A percentile compares a stretch with the other conserved stretches of the same genome.
These are phyloP conservation scores for Picochlorum sp. DNA, from an alignment of 139 green algal genomes.

Conservation along the genomic window DNA sequence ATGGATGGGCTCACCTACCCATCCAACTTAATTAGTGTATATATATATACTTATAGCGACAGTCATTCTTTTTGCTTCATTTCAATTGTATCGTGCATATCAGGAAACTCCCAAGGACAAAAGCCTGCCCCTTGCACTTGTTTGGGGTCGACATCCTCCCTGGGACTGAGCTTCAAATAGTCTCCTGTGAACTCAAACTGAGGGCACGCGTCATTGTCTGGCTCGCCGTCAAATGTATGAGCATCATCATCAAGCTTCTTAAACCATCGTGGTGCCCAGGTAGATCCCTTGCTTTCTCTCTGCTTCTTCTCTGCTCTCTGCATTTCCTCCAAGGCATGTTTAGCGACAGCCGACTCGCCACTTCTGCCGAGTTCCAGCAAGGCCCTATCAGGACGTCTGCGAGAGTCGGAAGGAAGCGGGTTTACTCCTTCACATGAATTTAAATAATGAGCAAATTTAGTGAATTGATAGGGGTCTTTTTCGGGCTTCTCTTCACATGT, in stretches of 20 bases:
- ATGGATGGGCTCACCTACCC: background rate
- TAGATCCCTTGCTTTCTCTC: slow-evolving; percentile 21
- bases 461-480: slow-evolving; percentile 84
- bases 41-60: background rate
- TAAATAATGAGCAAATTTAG: slow-evolving; percentile 72
- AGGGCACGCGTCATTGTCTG: slow-evolving; percentile 42
- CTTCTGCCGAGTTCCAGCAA: slow-evolving; percentile 48
- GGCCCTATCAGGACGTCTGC: slow-evolving; percentile 45
- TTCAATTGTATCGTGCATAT: slow-evolving; percentile 33
- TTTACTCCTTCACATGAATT: slow-evolving; percentile 48
- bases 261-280: slow-evolving; percentile 72
- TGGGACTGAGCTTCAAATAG: slow-evolving; percentile 8
- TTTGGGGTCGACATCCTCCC: background rate
- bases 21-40: background rate
- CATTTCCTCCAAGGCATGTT: slow-evolving; percentile 68
- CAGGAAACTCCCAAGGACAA: slow-evolving; percentile 59
- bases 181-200: slow-evolving; percentile 52
- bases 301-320: slow-evolving; percentile 55
- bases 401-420: slow-evolving; percentile 67
- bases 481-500: slow-evolving; percentile 54
- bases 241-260: slow-evolving; percentile 17
- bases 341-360: slow-evolving; percentile 44
- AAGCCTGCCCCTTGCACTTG: slow-evolving; percentile 55
- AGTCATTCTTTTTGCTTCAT: slow-evolving; percentile 9
- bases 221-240: slow-evolving; percentile 32